A percentile compares a stretch with the other conserved stretches of the same genome.
Conservation (phyloP, 2,329 filamentous ascomycete genomes). For the Stemphylium lycopersici region DNA sequence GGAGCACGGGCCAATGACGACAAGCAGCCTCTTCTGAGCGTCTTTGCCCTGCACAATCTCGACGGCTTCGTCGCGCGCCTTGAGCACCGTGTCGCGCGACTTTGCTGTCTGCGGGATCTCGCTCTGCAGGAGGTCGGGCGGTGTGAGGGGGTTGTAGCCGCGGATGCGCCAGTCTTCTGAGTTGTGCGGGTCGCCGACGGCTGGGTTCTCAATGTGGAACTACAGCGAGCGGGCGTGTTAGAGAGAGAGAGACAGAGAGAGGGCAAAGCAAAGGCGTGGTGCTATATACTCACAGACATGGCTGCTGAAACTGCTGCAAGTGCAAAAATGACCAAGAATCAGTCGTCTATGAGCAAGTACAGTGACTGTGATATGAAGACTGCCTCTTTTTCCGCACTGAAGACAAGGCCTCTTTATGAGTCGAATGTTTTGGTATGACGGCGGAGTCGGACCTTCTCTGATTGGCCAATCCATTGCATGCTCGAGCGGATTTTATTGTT, state of each 20-base stretch:
- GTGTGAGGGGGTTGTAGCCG: slow-evolving; percentile 91
- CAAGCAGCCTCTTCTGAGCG: slow-evolving; percentile 64
- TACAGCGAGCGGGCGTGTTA: slow-evolving; percentile 25
- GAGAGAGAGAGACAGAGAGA: not conserved
- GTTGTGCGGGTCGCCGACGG: slow-evolving; percentile 56
- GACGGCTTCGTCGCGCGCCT: slow-evolving; percentile 65
- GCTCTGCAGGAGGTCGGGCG: slow-evolving; percentile 92
- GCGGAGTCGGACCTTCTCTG: slow-evolving; percentile 30
- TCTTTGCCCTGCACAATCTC: slow-evolving; percentile 67
- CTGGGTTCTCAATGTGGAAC: slow-evolving; percentile 59
- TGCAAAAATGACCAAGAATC: not conserved
- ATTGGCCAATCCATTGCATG: slow-evolving; percentile 30
- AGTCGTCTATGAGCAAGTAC: not conserved
- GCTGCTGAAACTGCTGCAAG: not conserved
- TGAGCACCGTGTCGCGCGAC: slow-evolving; percentile 62
- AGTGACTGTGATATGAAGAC: slow-evolving; percentile 2
- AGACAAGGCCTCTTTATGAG: slow-evolving; percentile 32
- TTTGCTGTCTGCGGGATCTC: slow-evolving; percentile 71
- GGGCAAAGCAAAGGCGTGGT: slow-evolving; percentile 4
- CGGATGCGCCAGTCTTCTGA: slow-evolving; percentile 64
- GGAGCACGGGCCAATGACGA: slow-evolving; percentile 93
- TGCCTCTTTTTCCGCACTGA: slow-evolving; percentile 13
- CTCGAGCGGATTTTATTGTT: slow-evolving; percentile 14
- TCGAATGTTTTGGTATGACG: slow-evolving; percentile 29
- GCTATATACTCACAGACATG: slow-evolving; percentile 36